Conservation (phyloP, 2,329 filamentous ascomycete species). For the Aspergillus thermomutatus region DNA sequence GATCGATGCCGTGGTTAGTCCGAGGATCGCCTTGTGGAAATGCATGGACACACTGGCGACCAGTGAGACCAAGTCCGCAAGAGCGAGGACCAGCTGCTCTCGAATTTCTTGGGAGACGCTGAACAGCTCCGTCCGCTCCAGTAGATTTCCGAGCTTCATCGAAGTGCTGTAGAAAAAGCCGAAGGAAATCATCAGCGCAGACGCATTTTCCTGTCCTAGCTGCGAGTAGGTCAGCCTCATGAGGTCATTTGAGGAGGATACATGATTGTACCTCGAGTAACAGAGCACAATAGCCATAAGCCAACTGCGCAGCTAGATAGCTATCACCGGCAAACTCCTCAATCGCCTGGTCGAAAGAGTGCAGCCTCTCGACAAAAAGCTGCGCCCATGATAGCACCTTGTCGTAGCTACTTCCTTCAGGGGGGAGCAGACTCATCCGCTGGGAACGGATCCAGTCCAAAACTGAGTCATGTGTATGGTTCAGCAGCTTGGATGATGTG, state of each 20-base stretch:
- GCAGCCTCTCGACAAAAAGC: slow-evolving; percentile 31
- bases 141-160: slow-evolving; percentile 38
- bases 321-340: slow-evolving; percentile 32
- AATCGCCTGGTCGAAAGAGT: slow-evolving; percentile 32
- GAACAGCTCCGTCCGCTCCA: slow-evolving; percentile 47
- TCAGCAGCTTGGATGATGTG: neutral
- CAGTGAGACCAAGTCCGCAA: slow-evolving; percentile 35
- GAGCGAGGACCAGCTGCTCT: slow-evolving; percentile 42
- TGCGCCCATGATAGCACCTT: slow-evolving; percentile 37
- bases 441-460: slow-evolving; percentile 33
- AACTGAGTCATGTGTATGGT: neutral
- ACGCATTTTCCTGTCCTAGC: slow-evolving; percentile 17
- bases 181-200: slow-evolving; percentile 48
- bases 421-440: slow-evolving; percentile 34
- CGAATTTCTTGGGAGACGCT: slow-evolving; percentile 45
- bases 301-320: slow-evolving; percentile 42
- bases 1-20: slow-evolving; percentile 21
- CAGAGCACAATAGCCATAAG: slow-evolving; percentile 45
- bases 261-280: slow-evolving; percentile 43
- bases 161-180: slow-evolving; percentile 50
- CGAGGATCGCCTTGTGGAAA: slow-evolving; percentile 33
- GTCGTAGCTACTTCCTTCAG: slow-evolving; percentile 37
- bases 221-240: neutral
- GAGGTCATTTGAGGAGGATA: neutral
- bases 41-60: slow-evolving; percentile 31